phyloP scores from a whole-genome alignment of 129 eudicot genomes.

The Gnaphalium uliginosum region DNA sequence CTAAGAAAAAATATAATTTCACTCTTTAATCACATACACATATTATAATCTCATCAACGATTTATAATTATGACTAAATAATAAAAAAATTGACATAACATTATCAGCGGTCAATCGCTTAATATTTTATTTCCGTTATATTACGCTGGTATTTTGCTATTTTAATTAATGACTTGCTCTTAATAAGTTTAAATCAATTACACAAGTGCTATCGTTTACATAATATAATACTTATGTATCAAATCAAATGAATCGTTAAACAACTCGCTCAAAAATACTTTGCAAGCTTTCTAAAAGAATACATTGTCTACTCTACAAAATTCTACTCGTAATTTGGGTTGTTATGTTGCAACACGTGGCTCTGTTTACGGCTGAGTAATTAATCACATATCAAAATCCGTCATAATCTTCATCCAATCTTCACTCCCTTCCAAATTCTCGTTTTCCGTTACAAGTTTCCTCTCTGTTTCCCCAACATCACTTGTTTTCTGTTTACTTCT shows the following conservation, averaged over 20 bases:
- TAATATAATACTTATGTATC: too few relatives aligned
- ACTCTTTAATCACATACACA: too few relatives aligned
- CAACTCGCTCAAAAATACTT: background rate
- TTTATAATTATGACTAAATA: too few relatives aligned
- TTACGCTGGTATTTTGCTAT: too few relatives aligned
- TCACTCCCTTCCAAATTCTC: constrained; percentile 35
- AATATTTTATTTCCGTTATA: too few relatives aligned
- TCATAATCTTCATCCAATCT: constrained; percentile 50
- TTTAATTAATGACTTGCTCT: too few relatives aligned
- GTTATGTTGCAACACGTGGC: background rate
- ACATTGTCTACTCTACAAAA: background rate
- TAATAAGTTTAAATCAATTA: too few relatives aligned
- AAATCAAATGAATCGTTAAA: background rate
- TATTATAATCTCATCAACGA: too few relatives aligned
- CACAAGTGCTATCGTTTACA: too few relatives aligned
- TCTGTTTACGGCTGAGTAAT: background rate
- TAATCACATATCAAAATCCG: constrained; percentile 33
- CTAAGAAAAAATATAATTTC: too few relatives aligned
- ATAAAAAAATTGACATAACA: too few relatives aligned
- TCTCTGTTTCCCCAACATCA: background rate
- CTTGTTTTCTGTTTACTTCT: constrained; percentile 3
- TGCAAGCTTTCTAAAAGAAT: background rate
- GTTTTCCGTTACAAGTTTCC: constrained; percentile 1
- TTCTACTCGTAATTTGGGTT: background rate
- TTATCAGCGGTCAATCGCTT: too few relatives aligned